Base-by-base conservation (phyloP, 768 basidiomycete species). In the Amanita exitialis region DNA sequence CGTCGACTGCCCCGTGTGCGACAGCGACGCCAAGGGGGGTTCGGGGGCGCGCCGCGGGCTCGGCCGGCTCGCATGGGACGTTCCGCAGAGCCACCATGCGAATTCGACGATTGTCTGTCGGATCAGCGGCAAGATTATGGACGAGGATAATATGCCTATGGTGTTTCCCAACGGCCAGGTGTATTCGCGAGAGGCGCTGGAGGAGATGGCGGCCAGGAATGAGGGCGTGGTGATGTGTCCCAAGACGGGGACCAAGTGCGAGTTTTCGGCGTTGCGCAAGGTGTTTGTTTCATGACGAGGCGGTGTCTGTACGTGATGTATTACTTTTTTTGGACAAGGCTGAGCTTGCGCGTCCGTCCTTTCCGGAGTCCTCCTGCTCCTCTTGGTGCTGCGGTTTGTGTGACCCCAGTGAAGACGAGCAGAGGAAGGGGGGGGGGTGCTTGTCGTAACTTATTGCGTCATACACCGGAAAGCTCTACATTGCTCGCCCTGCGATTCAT, bases 21-120 rank as follows among this genome's bases (percentile, higher is more conserved):
- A 90, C 50, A 69, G 69, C 15, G 73, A 79, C 36, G 66, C 68
- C 9, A 69, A 62, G n/a, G 47, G 56, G n/a, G 32, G 43, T 6
- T 28, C 20, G 13, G 32, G 32, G 12, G 38, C 28, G 15, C 67
- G 71, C 35, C 66, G 78, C 2, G 80, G 82, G 20, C 71, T 94
- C 7, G 83, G 84, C 18, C 72, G 77, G 53, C 78, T 99, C 6
- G 90, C 88, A 10, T 72, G 76, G 51, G 89, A 92, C 56, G 91
- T 97, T 0, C 94, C 96, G 1, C 83, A 79, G 62, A 90, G 88
- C 57, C 94, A 98, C 68, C 93, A 98, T 63, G 82, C 86, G 36
- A 97, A 95, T 61, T 95, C 92, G 18, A 95, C 90, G 0, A 90
- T 99, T 49, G 94, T 98, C 13, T 98, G 96, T 62, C 69, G 82